phyloP scores from a whole-genome alignment of 352 stramenopile genomes.

The Achlya hypogyna region DNA sequence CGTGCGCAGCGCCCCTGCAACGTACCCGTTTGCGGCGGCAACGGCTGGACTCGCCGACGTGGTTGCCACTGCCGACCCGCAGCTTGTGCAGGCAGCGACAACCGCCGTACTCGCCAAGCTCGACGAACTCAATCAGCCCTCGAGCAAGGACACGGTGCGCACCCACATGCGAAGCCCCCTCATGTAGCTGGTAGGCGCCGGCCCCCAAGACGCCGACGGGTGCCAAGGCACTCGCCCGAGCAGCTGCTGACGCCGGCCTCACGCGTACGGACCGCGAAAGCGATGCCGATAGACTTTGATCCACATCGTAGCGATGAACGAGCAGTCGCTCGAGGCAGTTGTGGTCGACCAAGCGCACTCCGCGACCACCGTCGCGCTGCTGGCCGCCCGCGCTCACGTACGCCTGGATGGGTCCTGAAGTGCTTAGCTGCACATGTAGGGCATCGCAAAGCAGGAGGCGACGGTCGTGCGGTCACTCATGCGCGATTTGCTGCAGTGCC shows the following conservation, averaged over 20 bases:
- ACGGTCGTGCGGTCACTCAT: constrained; percentile 43
- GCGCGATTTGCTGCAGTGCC: constrained; percentile 49
- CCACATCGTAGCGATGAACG: constrained; percentile 34
- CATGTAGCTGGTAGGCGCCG: constrained; percentile 3
- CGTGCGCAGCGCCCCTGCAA: neutral
- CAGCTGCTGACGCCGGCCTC: constrained; percentile 6
- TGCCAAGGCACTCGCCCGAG: constrained; percentile 1
- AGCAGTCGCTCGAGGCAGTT: constrained; percentile 28
- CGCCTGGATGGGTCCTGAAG: neutral
- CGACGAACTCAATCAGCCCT: constrained; percentile 31
- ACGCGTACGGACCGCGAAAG: no score
- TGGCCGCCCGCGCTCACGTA: constrained; percentile 41
- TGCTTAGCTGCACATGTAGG: neutral
- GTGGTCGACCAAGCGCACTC: constrained; percentile 54
- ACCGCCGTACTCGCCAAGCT: constrained; percentile 53
- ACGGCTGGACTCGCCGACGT: constrained; percentile 46
- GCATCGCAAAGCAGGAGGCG: constrained; percentile 35
- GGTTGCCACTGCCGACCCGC: constrained; percentile 49
- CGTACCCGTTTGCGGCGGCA: constrained; percentile 16
- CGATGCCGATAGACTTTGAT: no score
- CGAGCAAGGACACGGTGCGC: neutral
- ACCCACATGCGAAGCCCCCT: neutral
- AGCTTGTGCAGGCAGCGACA: constrained; percentile 59
- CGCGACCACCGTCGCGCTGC: constrained; percentile 46
- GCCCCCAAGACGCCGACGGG: constrained; percentile 15